Evolutionary conservation across 306 rosid genomes (phyloP).

Genomic region (Cercis canadensis): DNA sequence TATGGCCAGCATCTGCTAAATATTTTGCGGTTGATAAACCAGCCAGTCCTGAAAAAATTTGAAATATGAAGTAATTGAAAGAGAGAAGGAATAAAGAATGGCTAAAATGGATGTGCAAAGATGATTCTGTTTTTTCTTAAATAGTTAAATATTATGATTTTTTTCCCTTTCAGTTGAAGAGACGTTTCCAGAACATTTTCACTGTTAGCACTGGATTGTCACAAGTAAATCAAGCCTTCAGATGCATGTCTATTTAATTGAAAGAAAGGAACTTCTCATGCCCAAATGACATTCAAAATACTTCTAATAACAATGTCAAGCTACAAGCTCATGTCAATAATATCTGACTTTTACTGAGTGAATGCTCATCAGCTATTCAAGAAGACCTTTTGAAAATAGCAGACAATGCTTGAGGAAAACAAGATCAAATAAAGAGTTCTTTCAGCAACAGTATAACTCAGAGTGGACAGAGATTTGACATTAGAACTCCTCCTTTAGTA

Average conservation of each 20-base stretch:
- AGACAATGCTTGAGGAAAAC: too few species aligned
- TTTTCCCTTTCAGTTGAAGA: too few species aligned
- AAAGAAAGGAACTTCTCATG: neutral
- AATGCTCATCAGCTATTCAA: neutral
- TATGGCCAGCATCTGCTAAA: constrained; percentile 98
- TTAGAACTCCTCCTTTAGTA: too few species aligned
- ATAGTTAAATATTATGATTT: neutral
- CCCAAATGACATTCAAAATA: constrained; percentile 1
- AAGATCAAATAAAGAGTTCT: neutral
- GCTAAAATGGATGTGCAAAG: neutral
- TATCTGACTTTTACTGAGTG: neutral
- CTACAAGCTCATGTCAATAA: neutral
- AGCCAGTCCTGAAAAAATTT: constrained; percentile 74
- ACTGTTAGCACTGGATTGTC: neutral
- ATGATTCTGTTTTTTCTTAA: neutral
- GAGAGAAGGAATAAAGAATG: neutral
- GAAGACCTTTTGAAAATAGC: neutral
- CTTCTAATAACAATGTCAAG: neutral
- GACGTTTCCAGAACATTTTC: neutral
- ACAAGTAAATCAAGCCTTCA: constrained; percentile 3
- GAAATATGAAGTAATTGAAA: constrained; percentile 27
- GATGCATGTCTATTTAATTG: neutral
- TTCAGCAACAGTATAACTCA: neutral
- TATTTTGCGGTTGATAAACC: constrained; percentile 97
- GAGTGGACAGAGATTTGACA: too few species aligned